Evolutionary conservation across 768 basidiomycete genomes (phyloP).

Genomic region (Kwoniella sp.): DNA sequence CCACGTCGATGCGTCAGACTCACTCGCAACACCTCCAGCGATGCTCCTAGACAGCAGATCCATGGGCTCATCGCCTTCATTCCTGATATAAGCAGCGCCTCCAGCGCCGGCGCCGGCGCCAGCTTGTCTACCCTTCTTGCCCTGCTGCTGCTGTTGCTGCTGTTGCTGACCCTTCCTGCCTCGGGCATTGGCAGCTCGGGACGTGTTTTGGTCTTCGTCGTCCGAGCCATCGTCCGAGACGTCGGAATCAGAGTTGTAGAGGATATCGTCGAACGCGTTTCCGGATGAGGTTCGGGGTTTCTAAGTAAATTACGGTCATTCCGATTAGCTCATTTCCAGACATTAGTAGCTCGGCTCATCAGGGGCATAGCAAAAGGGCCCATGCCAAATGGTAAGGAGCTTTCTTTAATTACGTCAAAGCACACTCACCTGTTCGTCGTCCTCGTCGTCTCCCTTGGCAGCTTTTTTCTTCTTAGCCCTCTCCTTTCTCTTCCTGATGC

Average conservation of each 20-base stretch:
- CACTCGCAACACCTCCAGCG: conserved; percentile 57
- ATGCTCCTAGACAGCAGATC: conserved; percentile 78
- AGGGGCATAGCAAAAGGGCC: too few species aligned
- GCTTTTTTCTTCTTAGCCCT: conserved; percentile 84
- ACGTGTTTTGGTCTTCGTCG: conserved; percentile 27
- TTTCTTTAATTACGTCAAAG: neutral
- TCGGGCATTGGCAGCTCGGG: conserved; percentile 10
- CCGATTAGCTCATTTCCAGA: neutral
- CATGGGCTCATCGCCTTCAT: conserved; percentile 92
- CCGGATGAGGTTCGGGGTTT: conserved; percentile 65
- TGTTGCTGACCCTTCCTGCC: conserved; percentile 18
- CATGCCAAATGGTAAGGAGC: too few species aligned
- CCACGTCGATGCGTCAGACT: conserved; percentile 22
- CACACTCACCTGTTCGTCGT: conserved; percentile 58
- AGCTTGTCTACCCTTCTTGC: conserved; percentile 47
- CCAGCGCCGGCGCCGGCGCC: conserved; percentile 43
- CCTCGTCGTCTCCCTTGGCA: conserved; percentile 61
- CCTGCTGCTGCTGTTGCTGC: conserved; percentile 22
- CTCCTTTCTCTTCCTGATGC: conserved; percentile 95
- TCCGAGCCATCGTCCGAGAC: conserved; percentile 63
- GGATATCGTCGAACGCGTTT: conserved; percentile 93
- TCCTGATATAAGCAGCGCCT: conserved; percentile 69
- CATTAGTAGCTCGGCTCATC: neutral
- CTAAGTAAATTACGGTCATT: conserved; percentile 57
- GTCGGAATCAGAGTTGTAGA: conserved; percentile 96